Evolutionary conservation across 202 grass and related monocot species (phyloP), one percentile per base, ranked within the genome.

Genomic region (Digitaria exilis): DNA sequence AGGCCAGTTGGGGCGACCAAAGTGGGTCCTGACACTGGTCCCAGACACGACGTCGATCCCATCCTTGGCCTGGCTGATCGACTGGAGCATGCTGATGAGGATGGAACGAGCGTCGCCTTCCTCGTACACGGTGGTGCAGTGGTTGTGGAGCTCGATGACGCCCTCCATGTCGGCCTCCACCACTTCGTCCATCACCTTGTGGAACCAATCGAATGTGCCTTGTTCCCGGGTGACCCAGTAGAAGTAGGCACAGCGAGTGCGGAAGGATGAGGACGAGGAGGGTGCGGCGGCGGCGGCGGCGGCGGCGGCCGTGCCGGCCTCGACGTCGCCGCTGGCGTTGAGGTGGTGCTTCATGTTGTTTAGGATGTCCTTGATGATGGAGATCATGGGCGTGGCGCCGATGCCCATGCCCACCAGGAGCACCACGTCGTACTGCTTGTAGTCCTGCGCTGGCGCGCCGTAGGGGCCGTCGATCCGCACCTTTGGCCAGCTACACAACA

Each of bases 181-280:
- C 73, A 94, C 89, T 81, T 97, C 91, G 71, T 97, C 81, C 94
- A 97, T 90, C 49, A 97, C 94, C 43, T 89, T 89, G 26, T 87
- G 81, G 87, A 97, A 97, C 94, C 94, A 97, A 83, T 94, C 94
- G 84, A 92, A 94, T 9, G 91, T 88, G 0, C 89, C 91, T 29
- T 97, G 82, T 67, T 97, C 91, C 30, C 94, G 79, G 4, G 94
- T 93, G 73, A 91, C 84, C 94, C 94, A 97, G 89, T 97, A 97
- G 80, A 97, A 97, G 82, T 97, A 97, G 32, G 94, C 94, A 17
- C 46, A 15, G 15, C n/a, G n/a, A n/a, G n/a, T n/a, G n/a, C n/a
- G n/a, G n/a, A n/a, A n/a, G n/a, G n/a, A n/a, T n/a, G n/a, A n/a
- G n/a, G n/a, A n/a, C n/a, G n/a, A n/a, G n/a, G n/a, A n/a, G n/a